Evolutionary conservation across 441 rosid genomes (phyloP).

Genomic region (Croton setiger): DNA sequence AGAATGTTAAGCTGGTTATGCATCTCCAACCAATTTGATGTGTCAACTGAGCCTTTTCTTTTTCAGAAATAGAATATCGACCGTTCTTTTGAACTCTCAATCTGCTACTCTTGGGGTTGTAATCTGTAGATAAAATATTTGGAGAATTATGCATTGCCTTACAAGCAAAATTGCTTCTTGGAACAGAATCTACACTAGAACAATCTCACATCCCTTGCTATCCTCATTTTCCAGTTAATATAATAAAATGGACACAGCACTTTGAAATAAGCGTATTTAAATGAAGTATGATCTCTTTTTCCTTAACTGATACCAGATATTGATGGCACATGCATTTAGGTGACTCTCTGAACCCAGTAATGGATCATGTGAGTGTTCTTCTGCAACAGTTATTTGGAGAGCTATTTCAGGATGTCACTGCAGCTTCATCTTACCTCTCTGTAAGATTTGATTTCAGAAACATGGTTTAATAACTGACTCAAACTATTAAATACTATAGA

Average conservation of each 20-base stretch:
- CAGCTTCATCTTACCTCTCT: slow-evolving; percentile 40
- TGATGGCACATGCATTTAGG: slow-evolving; percentile 30
- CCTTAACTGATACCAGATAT: slow-evolving; percentile 6
- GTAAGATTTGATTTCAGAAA: slow-evolving; percentile 33
- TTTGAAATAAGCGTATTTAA: neutral
- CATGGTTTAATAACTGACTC: neutral
- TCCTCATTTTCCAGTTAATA: neutral
- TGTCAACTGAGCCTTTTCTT: too few species aligned
- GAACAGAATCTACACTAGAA: neutral
- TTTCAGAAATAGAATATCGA: neutral
- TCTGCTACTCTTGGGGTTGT: neutral
- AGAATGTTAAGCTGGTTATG: neutral
- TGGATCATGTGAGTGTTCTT: slow-evolving; percentile 37
- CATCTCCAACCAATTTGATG: neutral
- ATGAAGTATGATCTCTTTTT: neutral
- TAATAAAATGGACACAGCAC: slow-evolving; percentile 20
- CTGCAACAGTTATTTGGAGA: slow-evolving; percentile 34
- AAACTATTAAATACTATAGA: neutral
- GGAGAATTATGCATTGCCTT: neutral
- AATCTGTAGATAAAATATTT: neutral
- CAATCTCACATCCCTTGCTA: neutral
- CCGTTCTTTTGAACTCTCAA: neutral
- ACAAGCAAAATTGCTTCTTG: neutral
- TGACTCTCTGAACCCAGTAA: slow-evolving; percentile 35
- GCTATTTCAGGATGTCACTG: slow-evolving; percentile 33